These are phyloP conservation scores for Linderniella brevidens DNA, from an alignment of 257 asterid species.

Conservation along the genomic window DNA sequence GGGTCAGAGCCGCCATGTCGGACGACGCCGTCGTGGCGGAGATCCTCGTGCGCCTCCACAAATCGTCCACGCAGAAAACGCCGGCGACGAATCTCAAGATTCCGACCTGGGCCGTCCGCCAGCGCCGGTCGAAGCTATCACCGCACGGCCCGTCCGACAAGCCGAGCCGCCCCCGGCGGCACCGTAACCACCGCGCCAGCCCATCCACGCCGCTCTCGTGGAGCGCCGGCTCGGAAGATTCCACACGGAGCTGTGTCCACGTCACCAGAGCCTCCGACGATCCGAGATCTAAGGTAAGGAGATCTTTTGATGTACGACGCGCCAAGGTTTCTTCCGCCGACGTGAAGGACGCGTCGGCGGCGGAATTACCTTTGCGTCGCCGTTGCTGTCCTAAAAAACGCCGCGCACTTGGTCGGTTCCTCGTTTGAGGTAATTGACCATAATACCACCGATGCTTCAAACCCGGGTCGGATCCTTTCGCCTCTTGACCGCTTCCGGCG, in stretches of 20 bases:
- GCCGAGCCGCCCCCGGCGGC: neutral
- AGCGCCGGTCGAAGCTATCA: neutral
- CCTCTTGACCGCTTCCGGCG: no score
- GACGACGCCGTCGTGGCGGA: slow-evolving; percentile 4
- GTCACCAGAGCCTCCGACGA: neutral
- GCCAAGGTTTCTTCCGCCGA: no score
- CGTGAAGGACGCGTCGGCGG: no score
- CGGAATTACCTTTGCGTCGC: no score
- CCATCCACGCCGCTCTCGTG: slow-evolving; percentile 7
- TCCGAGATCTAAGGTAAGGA: neutral
- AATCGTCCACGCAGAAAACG: neutral
- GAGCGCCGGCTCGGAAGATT: neutral
- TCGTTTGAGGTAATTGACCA: slow-evolving; percentile 14
- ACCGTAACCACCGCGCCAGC: neutral
- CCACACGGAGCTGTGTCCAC: neutral
- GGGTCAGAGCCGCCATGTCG: neutral
- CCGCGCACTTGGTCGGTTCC: no score
- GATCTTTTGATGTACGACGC: no score
- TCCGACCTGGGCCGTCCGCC: neutral
- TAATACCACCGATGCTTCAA: slow-evolving; percentile 23
- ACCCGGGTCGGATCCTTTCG: no score
- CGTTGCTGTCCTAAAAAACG: no score
- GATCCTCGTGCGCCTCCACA: slow-evolving; percentile 1
- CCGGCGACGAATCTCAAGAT: neutral
- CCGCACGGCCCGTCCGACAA: neutral